Evolutionary conservation across 78 protist genomes (phyloP).

Genomic region (Diacronema lutheri): DNA sequence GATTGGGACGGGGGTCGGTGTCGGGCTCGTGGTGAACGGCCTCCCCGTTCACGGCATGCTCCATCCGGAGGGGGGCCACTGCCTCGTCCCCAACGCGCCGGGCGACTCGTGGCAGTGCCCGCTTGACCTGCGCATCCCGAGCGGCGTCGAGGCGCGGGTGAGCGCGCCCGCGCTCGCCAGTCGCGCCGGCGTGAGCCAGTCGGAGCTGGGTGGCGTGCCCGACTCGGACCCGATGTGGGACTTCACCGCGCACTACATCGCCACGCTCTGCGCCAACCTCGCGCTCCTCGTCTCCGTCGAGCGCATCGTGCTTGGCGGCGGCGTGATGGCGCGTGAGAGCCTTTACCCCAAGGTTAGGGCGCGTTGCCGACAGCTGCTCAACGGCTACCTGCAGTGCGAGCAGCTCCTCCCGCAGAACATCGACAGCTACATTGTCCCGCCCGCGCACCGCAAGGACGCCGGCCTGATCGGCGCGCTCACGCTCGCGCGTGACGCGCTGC

Average conservation of each 20-base stretch:
- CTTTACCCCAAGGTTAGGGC: constrained; percentile 57
- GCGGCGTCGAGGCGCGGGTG: constrained; percentile 54
- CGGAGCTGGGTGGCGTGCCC: constrained; percentile 23
- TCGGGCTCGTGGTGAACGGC: constrained; percentile 66
- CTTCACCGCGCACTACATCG: constrained; percentile 71
- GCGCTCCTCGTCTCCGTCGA: constrained; percentile 50
- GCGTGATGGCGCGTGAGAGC: constrained; percentile 64
- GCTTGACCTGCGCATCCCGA: constrained; percentile 64
- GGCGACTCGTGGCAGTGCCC: constrained; percentile 63
- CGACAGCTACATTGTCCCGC: constrained; percentile 47
- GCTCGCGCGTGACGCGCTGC: constrained; percentile 27
- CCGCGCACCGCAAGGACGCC: constrained; percentile 39
- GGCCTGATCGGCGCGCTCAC: constrained; percentile 64
- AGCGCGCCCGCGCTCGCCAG: constrained; percentile 56
- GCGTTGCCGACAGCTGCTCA: constrained; percentile 15
- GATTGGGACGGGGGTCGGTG: constrained; percentile 90
- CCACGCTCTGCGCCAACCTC: constrained; percentile 64
- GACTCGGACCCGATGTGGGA: constrained; percentile 74
- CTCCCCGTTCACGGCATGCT: constrained; percentile 67
- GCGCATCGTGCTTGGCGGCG: constrained; percentile 78
- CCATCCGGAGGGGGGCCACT: constrained; percentile 87
- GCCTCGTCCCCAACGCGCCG: not conserved
- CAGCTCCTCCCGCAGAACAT: constrained; percentile 5
- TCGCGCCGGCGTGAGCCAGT: constrained; percentile 38
- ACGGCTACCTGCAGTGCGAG: constrained; percentile 57